Evolutionary conservation across 768 basidiomycete genomes (phyloP), one percentile per base, ranked within the genome.

Genomic region (Boletellus emodensis): DNA sequence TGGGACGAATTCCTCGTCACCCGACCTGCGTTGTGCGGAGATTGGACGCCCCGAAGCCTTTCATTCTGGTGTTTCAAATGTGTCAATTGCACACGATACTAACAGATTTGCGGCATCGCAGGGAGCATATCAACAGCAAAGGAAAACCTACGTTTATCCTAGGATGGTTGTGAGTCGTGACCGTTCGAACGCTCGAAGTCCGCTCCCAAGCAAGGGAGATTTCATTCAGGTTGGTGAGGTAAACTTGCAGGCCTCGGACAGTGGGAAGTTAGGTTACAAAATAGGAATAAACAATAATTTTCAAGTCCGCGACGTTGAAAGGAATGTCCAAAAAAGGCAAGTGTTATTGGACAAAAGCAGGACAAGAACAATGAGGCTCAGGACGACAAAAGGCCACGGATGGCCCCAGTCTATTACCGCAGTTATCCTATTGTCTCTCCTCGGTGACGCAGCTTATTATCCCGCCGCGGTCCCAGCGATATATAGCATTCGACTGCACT

Each of bases 321-420:
- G 59, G 40, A 38, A 15, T 30, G 13, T 15, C 59, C 10, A 40
- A 58, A 59, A 43, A 13, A 51, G 52, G 63, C 17, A 46, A 40
- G 45, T 48, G 50, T 66, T 66, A 60, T 66, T 52, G 22, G 42
- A 46, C 49, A 48, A 62, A 56, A 45, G 14, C 44, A 24, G 52
- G 42, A 65, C 58, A 55, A 67, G 37, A 48, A 66, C 66, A 63
- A 66, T 59, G 65, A 9, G 17, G 28, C 17, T 22, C 17, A 30
- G 24, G 18, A 54, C 46, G 54, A 63, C 61, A 66, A 66, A 65
- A 65, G 44, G 57, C 5, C 44, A 15, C 22, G 50, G 44, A 52
- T 55, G 58, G 24, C 34, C 39, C 48, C 49, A 36, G 26, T n/a
- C 48, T 34, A 28, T 37, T 26, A 33, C 39, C 38, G 20, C 37